A percentile compares a stretch with the other conserved stretches of the same genome.
Evolutionary conservation across 306 rosid genomes (phyloP).

Genomic region (Fragaria iinumae): DNA sequence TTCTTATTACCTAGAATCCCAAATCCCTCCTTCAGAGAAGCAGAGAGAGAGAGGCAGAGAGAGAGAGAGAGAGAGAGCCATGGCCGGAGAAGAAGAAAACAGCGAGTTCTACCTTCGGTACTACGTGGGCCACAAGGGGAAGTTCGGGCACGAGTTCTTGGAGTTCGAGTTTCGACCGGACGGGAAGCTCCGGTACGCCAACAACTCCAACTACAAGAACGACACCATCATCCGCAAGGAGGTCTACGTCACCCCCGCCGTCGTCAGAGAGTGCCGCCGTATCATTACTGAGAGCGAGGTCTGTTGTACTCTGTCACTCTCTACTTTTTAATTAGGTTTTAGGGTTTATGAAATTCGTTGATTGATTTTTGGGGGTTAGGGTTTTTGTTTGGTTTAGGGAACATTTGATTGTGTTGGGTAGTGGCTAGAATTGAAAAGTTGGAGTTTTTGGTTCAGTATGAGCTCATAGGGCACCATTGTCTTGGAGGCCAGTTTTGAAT

Average conservation of each 20-base stretch:
- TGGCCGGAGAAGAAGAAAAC: slow-evolving; percentile 62
- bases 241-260: slow-evolving; percentile 90
- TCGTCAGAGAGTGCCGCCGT: slow-evolving; percentile 86
- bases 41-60: no score
- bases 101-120: slow-evolving; percentile 81
- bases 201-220: slow-evolving; percentile 98
- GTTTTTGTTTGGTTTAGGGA: neutral
- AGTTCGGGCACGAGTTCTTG: slow-evolving; percentile 90
- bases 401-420: neutral
- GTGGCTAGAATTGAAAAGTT: neutral
- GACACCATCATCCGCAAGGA: slow-evolving; percentile 98
- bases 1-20: neutral
- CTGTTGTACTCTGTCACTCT: neutral
- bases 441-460: neutral
- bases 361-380: neutral
- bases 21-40: neutral
- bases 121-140: slow-evolving; percentile 92
- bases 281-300: slow-evolving; percentile 91
- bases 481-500: neutral
- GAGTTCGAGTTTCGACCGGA: slow-evolving; percentile 92
- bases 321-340: slow-evolving; percentile 2
- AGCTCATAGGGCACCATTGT: neutral
- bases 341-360: slow-evolving; percentile 3
- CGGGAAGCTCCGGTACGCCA: slow-evolving; percentile 95
- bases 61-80: slow-evolving; percentile 13